Base-by-base conservation (phyloP, 2,329 filamentous ascomycete genomes). In the Colletotrichum truncatum region DNA sequence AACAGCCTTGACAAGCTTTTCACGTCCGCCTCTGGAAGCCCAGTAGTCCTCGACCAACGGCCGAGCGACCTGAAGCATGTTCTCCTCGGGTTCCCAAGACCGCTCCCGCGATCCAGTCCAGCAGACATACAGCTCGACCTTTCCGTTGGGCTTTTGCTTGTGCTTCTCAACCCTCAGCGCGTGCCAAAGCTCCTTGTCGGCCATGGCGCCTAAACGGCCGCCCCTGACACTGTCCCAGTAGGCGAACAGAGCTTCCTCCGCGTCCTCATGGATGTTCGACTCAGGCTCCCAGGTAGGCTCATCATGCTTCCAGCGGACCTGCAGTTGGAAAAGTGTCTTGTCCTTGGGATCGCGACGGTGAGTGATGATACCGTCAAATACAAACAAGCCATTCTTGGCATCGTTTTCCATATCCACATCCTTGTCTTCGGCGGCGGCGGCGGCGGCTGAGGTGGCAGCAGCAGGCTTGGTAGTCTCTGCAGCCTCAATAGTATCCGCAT, bases 211-310 rank as follows among this genome's bases (percentile, higher is more conserved):
- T 16, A 51, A 14, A 8, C 68, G 61, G 14, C 68, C 68, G 10
- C 68, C 68, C 58, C 59, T 56, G 48, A 69, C 52, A n/a, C 34
- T 45, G 7, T 66, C 43, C 68, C 68, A 69, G 46, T 69, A 69
- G 5, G 26, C 43, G 8, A 67, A 78, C 1, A 78, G 60, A 1
- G 64, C 66, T 21, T 77, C 75, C 25, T 70, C 73, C 1, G 75
- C 76, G 43, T 73, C 73, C 51, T 71, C 58, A 38, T 78, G 77
- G 43, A 78, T 74, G 57, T 74, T 75, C 12, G 72, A 70, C 45
- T 78, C 77, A 4, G 67, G 49, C 25, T 78, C 76, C 75, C 75
- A 78, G 4, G 73, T 75, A 5, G 54, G 55, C 51, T 75, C 73
- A 11, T 69, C 72, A 2, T 30, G 67, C 74, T 65, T 58, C 67